Evolutionary conservation across 139 green algal genomes (phyloP).

Genomic region (Coccomyxa sp.): DNA sequence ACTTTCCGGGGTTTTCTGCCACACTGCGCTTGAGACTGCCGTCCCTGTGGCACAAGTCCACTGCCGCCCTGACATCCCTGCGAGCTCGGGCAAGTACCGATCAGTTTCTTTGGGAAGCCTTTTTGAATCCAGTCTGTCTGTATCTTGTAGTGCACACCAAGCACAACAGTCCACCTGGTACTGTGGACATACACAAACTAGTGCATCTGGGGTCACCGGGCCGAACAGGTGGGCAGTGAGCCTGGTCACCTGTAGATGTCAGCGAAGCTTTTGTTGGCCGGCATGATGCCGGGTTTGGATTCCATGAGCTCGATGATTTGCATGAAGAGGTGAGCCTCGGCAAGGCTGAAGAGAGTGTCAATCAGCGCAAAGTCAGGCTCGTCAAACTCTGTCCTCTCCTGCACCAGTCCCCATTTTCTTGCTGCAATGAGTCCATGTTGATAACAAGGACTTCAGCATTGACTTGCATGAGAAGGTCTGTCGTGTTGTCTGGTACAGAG

Average conservation of each 20-base stretch:
- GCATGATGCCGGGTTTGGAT: constrained; percentile 29
- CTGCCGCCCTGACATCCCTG: constrained; percentile 83
- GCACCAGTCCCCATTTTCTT: background rate
- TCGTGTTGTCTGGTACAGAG: too few species aligned
- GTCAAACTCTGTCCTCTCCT: constrained; percentile 59
- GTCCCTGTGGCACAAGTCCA: constrained; percentile 96
- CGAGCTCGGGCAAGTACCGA: constrained; percentile 31
- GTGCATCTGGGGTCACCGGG: background rate
- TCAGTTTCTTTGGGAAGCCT: background rate
- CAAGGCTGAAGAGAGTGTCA: constrained; percentile 96
- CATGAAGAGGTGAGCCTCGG: constrained; percentile 90
- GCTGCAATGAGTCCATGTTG: background rate
- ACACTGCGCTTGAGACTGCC: constrained; percentile 90
- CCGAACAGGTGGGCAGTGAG: background rate
- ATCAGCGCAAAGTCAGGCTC: constrained; percentile 79
- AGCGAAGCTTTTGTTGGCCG: constrained; percentile 27
- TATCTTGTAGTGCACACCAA: too few species aligned
- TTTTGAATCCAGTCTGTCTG: too few species aligned
- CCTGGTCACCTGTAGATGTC: constrained; percentile 35
- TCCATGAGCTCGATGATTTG: constrained; percentile 79
- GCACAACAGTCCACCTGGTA: too few species aligned
- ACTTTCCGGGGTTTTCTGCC: constrained; percentile 80
- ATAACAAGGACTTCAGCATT: background rate
- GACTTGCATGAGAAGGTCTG: background rate
- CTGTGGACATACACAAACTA: background rate